A percentile compares a stretch with the other conserved stretches of the same genome.
Evolutionary conservation across 78 protist species (phyloP).

Genomic region (Guillardia theta): DNA sequence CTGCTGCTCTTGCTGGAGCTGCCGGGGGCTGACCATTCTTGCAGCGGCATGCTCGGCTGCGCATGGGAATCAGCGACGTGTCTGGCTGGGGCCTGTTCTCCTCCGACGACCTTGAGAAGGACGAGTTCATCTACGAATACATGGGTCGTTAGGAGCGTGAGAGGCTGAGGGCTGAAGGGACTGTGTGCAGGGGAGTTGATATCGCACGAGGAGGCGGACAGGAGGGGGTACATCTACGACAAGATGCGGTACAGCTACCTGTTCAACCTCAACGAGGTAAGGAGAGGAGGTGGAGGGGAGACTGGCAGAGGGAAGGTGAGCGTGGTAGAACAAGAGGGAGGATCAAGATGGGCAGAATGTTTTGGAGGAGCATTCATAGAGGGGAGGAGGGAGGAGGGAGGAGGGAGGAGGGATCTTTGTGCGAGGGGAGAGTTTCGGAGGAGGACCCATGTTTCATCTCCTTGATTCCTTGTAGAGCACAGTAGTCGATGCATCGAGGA

Average conservation of each 20-base stretch:
- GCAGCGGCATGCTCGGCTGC: constrained; percentile 25
- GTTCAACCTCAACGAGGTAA: constrained; percentile 22
- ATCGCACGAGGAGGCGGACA: constrained; percentile 43
- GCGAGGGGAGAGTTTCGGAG: no score
- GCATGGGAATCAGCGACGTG: neutral
- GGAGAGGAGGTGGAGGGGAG: no score
- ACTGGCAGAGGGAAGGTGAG: no score
- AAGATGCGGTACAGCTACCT: neutral
- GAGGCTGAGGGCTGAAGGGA: neutral
- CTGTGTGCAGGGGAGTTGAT: constrained; percentile 20
- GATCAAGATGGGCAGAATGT: no score
- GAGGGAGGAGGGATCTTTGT: no score
- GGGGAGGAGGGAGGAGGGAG: no score
- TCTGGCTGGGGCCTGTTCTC: constrained; percentile 9
- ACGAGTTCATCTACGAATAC: constrained; percentile 9
- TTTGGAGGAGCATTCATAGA: no score
- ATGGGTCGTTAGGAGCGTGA: neutral
- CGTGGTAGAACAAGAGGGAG: no score
- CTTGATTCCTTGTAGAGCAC: no score
- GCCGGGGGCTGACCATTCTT: no score
- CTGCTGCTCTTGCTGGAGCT: no score
- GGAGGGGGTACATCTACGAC: constrained; percentile 35
- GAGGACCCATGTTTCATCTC: no score
- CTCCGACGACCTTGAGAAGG: neutral
- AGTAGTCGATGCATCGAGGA: constrained; percentile 21